Conservation (phyloP, 257 asterid species). For the Plantago ovata region DNA sequence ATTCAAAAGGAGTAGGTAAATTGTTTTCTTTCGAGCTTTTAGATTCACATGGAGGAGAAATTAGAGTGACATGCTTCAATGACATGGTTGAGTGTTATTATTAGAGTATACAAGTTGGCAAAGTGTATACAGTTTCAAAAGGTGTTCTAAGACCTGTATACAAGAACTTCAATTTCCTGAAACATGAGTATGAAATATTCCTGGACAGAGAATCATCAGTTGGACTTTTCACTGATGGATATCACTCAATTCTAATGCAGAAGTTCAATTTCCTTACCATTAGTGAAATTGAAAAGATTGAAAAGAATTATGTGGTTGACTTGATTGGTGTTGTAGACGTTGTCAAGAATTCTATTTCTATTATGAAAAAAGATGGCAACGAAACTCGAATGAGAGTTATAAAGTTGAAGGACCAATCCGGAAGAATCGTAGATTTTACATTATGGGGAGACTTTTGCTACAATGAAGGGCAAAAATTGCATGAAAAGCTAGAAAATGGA, state of each 20-base stretch:
- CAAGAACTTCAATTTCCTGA: constrained; percentile 67
- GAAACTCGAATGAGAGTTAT: constrained; percentile 81
- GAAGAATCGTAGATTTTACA: constrained; percentile 82
- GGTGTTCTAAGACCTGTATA: constrained; percentile 71
- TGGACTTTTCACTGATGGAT: constrained; percentile 71
- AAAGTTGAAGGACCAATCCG: no score
- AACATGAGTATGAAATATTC: constrained; percentile 68
- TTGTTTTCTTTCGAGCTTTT: constrained; percentile 77
- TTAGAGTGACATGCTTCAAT: constrained; percentile 86
- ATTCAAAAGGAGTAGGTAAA: constrained; percentile 30
- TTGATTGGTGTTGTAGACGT: constrained; percentile 77
- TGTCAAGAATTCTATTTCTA: constrained; percentile 70
- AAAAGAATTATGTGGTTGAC: constrained; percentile 61
- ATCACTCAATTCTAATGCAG: constrained; percentile 66
- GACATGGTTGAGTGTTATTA: constrained; percentile 79
- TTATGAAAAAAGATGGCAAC: constrained; percentile 80
- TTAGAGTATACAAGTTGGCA: constrained; percentile 59
- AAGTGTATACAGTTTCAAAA: constrained; percentile 63
- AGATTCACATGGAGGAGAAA: constrained; percentile 86
- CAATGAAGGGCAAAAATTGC: constrained; percentile 81
- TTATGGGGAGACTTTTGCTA: constrained; percentile 83
- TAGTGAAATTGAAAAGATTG: no score
- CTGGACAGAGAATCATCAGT: constrained; percentile 61
- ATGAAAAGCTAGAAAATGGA: constrained; percentile 71
- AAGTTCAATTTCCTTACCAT: constrained; percentile 71